Evolutionary conservation across 495 filamentous ascomycete species (phyloP), one percentile per base, ranked within the genome.

Genomic region (Hypoxylon crocopeplum): DNA sequence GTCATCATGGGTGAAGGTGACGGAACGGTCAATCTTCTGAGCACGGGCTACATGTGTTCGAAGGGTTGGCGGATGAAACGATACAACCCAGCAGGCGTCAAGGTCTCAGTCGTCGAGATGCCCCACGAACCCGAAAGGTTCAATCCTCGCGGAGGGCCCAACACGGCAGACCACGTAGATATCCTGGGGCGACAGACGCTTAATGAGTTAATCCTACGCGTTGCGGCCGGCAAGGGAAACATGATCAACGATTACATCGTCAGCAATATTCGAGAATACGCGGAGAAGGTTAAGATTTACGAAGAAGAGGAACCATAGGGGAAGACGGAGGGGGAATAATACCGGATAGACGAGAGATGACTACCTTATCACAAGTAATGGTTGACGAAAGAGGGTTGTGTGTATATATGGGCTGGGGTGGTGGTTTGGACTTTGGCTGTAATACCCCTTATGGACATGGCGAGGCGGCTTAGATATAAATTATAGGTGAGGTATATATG

Each of bases 91-190:
- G 89, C 91, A 0, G 85, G 86, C 0, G 80, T 87, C 2, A 82
- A 90, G 64, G 78, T 98, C 67, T 93, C 88, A 49, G 88, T 91
- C 2, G 91, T 85, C 61, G 94, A 98, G 75, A 98, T 98, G 93
- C 90, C 87, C 2, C 95, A 98, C 68, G 92, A 98, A 69, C 94
- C 94, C 0, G 92, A 97, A 52, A 77, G 91, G 17, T 98, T 97
- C 72, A 90, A 86, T 55, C 91, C 95, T 0, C 78, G 94, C 10
- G 94, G 94, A 36, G 94, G 94, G 0, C 94, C 93, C 10, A 98
- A 97, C 66, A 98, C 94, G 29, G 92, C 91, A 1, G 94, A 98
- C 73, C 94, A 98, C 66, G 94, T 98, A 27, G 94, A 98, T 71
- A 98, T 98, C 49, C 78, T 98, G 13, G 94, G 94, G 10, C 79